These are phyloP conservation scores for Cyamopsis tetragonoloba DNA, from an alignment of 306 rosid genomes.

Conservation along the genomic window DNA sequence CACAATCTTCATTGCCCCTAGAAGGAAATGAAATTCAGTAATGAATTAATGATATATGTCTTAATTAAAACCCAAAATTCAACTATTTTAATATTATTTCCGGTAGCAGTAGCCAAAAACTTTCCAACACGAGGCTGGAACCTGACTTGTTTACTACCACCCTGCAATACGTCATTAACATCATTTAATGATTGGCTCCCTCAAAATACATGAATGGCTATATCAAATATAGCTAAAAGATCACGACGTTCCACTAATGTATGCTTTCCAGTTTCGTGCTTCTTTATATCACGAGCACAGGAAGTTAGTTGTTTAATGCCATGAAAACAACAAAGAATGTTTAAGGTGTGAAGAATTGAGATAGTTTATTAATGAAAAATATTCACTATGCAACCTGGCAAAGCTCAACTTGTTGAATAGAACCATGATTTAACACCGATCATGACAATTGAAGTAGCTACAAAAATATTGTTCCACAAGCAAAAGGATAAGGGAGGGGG, in stretches of 20 bases:
- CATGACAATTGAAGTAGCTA: neutral
- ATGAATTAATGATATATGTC: conserved; percentile 4
- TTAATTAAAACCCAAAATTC: neutral
- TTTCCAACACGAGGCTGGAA: conserved; percentile 54
- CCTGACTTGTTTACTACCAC: conserved; percentile 56
- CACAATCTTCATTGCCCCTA: conserved; percentile 61
- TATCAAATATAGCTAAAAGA: neutral
- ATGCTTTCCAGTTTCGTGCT: neutral
- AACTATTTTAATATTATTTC: conserved; percentile 39
- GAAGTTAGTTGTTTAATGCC: neutral
- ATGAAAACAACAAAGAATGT: conserved; percentile 1
- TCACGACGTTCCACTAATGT: conserved; percentile 9
- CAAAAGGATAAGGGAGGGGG: neutral
- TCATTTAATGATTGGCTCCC: conserved; percentile 2
- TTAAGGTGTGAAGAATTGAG: too few species aligned
- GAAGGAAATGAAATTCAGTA: conserved; percentile 8
- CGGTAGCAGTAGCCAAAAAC: conserved; percentile 44
- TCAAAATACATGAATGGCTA: conserved; percentile 10
- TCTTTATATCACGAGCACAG: neutral
- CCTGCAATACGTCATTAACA: conserved; percentile 37
- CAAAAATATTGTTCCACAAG: neutral
- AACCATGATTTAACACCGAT: neutral
- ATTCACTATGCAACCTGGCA: neutral
- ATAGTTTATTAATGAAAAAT: neutral
- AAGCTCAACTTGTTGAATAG: neutral